Evolutionary conservation across 345 rosid genomes (phyloP).

Genomic region (Turnera subulata): DNA sequence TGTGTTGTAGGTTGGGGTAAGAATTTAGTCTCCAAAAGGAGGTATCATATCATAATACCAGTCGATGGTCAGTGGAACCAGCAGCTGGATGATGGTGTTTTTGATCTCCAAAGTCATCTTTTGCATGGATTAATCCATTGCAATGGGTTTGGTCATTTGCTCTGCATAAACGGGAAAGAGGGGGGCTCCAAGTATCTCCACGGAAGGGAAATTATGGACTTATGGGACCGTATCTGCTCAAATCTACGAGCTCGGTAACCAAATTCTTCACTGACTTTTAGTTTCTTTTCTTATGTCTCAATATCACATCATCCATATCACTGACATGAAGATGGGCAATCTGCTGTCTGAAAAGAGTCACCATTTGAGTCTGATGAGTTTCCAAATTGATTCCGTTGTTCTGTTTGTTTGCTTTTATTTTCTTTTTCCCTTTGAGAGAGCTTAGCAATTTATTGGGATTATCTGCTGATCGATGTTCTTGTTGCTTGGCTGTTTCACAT

Average conservation of each 20-base stretch:
- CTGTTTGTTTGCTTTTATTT: not conserved
- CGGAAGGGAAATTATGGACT: constrained; percentile 75
- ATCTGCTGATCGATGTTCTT: too few relatives aligned
- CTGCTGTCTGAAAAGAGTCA: too few relatives aligned
- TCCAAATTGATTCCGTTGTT: not conserved
- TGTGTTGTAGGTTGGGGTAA: constrained; percentile 64
- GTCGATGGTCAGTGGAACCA: constrained; percentile 52
- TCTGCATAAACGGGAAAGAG: constrained; percentile 74
- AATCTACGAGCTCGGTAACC: constrained; percentile 52
- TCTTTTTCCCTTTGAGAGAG: too few relatives aligned
- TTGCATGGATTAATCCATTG: constrained; percentile 84
- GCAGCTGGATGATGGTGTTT: constrained; percentile 47
- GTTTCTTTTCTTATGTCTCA: not conserved
- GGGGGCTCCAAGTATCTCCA: constrained; percentile 62
- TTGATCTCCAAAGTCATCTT: constrained; percentile 56
- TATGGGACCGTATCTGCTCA: constrained; percentile 79
- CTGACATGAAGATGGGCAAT: too few relatives aligned
- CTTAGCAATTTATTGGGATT: too few relatives aligned
- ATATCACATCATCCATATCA: too few relatives aligned
- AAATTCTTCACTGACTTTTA: not conserved
- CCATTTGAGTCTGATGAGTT: not conserved
- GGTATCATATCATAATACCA: constrained; percentile 73
- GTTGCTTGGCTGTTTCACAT: too few relatives aligned
- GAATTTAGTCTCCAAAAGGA: constrained; percentile 60
- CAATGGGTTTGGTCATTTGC: constrained; percentile 81